These are phyloP conservation scores for Lonicera japonica DNA, from an alignment of 129 eudicot species.

Conservation along the genomic window DNA sequence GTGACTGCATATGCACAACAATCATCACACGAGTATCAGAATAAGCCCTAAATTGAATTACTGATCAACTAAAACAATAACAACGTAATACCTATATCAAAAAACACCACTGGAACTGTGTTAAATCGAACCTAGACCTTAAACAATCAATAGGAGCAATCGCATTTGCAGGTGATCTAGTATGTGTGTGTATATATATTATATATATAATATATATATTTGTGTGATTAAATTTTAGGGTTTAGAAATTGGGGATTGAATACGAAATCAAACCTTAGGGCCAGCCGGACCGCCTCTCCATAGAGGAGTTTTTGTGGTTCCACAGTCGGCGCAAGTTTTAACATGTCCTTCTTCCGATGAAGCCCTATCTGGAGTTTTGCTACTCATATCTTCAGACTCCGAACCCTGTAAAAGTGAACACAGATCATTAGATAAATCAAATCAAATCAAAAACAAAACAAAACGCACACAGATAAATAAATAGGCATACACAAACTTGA, in stretches of 20 bases:
- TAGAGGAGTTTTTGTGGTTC: slow-evolving; percentile 91
- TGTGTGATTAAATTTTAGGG: not conserved
- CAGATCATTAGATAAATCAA: slow-evolving; percentile 2
- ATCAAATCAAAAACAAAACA: not conserved
- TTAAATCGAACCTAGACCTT: too few species aligned
- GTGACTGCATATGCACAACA: slow-evolving; percentile 37
- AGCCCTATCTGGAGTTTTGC: slow-evolving; percentile 41
- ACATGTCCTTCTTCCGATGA: slow-evolving; percentile 37
- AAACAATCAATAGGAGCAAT: too few species aligned
- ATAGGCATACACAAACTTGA: too few species aligned
- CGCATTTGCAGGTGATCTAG: too few species aligned
- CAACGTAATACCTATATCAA: not conserved
- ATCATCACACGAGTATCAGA: slow-evolving; percentile 5
- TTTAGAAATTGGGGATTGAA: not conserved
- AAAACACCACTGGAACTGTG: too few species aligned
- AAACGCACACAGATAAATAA: not conserved
- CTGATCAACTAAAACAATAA: not conserved
- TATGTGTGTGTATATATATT: too few species aligned
- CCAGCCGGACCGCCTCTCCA: slow-evolving; percentile 99
- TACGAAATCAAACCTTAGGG: slow-evolving; percentile 59
- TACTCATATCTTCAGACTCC: slow-evolving; percentile 43
- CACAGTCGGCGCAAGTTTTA: slow-evolving; percentile 84
- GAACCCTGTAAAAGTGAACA: slow-evolving; percentile 39
- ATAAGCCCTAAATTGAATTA: not conserved
- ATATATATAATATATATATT: too few species aligned